A percentile compares a stretch with the other conserved stretches of the same genome.
Conservation (phyloP, 148 eudicot genomes). For the Dysphania ambrosioides region DNA sequence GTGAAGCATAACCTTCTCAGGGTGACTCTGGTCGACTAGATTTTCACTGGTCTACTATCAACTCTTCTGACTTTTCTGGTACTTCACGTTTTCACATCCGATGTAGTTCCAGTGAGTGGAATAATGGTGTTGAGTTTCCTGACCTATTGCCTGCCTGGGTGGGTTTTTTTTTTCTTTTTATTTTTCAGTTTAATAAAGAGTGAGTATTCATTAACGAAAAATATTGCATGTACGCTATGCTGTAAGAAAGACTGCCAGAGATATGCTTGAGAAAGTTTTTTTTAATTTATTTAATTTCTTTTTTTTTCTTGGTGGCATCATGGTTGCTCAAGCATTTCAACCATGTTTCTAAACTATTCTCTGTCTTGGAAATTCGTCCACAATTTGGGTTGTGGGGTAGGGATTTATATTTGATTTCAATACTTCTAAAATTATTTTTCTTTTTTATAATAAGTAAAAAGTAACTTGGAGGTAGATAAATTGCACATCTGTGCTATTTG, state of each 20-base stretch:
- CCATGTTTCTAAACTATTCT: not conserved
- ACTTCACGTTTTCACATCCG: too few relatives aligned
- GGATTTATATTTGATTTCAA: not conserved
- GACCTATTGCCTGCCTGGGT: too few relatives aligned
- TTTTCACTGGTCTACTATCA: not conserved
- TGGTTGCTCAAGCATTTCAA: not conserved
- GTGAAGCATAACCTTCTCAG: not conserved
- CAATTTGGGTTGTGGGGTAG: not conserved
- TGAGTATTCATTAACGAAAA: too few relatives aligned
- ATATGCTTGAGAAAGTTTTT: too few relatives aligned
- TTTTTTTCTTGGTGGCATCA: not conserved
- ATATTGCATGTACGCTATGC: too few relatives aligned
- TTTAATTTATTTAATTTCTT: too few relatives aligned
- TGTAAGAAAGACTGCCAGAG: too few relatives aligned
- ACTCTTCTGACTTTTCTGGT: not conserved
- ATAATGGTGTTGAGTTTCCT: too few relatives aligned
- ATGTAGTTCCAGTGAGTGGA: too few relatives aligned
- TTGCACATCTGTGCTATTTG: not conserved
- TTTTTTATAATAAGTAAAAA: not conserved
- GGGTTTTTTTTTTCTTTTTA: too few relatives aligned
- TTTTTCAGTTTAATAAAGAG: too few relatives aligned
- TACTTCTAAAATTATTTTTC: not conserved
- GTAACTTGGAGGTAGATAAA: not conserved
- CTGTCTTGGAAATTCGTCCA: not conserved
- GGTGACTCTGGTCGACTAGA: not conserved